Evolutionary conservation across 2,329 filamentous ascomycete genomes (phyloP).

Genomic region (Epichloe scottii): DNA sequence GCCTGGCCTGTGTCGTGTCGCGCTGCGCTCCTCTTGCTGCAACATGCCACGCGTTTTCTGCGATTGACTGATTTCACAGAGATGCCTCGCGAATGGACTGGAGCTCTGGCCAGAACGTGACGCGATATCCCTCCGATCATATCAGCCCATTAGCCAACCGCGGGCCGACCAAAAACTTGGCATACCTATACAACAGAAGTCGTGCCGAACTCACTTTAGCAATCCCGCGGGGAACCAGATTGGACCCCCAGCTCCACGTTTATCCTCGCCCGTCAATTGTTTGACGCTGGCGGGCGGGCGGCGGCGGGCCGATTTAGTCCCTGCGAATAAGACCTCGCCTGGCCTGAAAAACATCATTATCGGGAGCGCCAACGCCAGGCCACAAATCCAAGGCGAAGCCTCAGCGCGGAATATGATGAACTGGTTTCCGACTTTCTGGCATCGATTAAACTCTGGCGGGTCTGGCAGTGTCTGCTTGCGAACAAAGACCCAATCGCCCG

Average conservation of each 20-base stretch:
- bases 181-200: no score
- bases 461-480: background rate
- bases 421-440: no score
- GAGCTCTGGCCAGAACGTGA: background rate
- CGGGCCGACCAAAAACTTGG: background rate
- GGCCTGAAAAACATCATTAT: no score
- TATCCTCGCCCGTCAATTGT: background rate
- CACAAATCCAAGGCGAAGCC: no score
- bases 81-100: background rate
- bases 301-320: background rate
- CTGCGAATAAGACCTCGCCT: no score
- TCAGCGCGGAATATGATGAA: no score
- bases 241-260: background rate
- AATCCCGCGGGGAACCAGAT: no score
- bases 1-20: background rate
- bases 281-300: no score
- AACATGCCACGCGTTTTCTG: background rate
- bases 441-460: no score
- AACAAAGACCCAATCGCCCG: background rate
- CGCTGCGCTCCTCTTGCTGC: background rate
- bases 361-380: no score
- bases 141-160: background rate
- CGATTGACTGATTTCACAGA: background rate
- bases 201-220: no score
- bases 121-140: background rate